Conservation (phyloP, 352 stramenopile species). For the Phytophthora cryptogea region DNA sequence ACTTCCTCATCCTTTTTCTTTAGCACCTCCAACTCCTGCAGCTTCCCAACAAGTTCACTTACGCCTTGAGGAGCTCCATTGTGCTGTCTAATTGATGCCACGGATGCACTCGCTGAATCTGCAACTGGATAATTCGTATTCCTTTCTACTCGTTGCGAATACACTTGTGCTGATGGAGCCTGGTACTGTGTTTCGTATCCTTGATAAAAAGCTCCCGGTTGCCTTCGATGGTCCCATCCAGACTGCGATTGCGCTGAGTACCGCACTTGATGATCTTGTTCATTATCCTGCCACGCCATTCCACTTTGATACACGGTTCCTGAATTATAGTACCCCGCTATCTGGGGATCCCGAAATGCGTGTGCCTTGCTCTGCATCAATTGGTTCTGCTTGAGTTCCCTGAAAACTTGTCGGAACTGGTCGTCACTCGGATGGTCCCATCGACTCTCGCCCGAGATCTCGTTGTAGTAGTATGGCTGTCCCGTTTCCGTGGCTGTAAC, state of each 20-base stretch:
- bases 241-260: conserved; percentile 23
- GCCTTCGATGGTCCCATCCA: conserved; percentile 22
- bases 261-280: conserved; percentile 26
- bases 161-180: conserved; percentile 24
- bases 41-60: conserved; percentile 21
- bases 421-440: conserved; percentile 86
- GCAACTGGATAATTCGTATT: conserved; percentile 15
- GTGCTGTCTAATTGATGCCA: conserved; percentile 19
- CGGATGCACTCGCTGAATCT: conserved; percentile 12
- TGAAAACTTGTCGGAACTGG: conserved; percentile 61
- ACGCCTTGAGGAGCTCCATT: conserved; percentile 17
- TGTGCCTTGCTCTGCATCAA: conserved; percentile 33
- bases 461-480: conserved; percentile 84
- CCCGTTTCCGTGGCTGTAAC: conserved; percentile 62
- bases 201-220: conserved; percentile 31
- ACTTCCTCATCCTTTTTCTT: conserved; percentile 34
- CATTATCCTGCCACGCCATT: conserved; percentile 34
- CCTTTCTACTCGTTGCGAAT: conserved; percentile 20
- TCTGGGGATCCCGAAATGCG: conserved; percentile 21
- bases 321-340: conserved; percentile 39
- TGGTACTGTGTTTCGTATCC: conserved; percentile 29
- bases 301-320: conserved; percentile 21
- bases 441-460: conserved; percentile 71
- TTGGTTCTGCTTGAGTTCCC: conserved; percentile 46
- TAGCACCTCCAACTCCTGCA: conserved; percentile 40